A percentile compares a stretch with the other conserved stretches of the same genome.
These are phyloP conservation scores for Prosopis cineraria DNA, from an alignment of 306 rosid species.

Conservation along the genomic window DNA sequence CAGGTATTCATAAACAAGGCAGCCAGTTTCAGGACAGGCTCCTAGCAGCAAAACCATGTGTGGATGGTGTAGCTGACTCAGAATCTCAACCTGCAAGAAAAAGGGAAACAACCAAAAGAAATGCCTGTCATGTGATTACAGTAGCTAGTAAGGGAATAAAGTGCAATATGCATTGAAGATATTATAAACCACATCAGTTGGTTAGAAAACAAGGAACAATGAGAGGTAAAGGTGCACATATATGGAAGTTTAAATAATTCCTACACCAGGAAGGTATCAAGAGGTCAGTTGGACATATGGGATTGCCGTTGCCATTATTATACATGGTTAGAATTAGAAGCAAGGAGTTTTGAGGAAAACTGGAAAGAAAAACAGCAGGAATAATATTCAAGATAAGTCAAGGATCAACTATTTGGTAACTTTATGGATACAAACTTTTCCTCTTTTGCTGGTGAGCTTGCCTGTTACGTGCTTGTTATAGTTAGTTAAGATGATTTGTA, in stretches of 20 bases:
- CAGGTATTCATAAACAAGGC: constrained; percentile 83
- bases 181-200: constrained; percentile 9
- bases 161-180: constrained; percentile 22
- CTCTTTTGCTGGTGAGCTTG: neutral
- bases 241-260: constrained; percentile 20
- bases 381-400: constrained; percentile 20
- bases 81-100: constrained; percentile 80
- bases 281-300: neutral
- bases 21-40: constrained; percentile 89
- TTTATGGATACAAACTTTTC: constrained; percentile 17
- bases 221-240: constrained; percentile 1
- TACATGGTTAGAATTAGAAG: constrained; percentile 16
- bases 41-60: constrained; percentile 86
- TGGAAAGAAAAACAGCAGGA: constrained; percentile 3
- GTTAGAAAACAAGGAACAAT: constrained; percentile 26
- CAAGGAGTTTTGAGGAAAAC: neutral
- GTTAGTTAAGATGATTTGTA: no score
- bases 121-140: constrained; percentile 14
- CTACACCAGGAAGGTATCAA: constrained; percentile 19
- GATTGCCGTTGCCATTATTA: constrained; percentile 1
- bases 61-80: constrained; percentile 92
- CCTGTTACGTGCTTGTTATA: no score
- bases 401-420: constrained; percentile 24
- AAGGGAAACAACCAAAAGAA: constrained; percentile 31
- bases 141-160: constrained; percentile 22